Base-by-base conservation (phyloP, 1,284 basidiomycete species). In the Microbotryum saponariae region DNA sequence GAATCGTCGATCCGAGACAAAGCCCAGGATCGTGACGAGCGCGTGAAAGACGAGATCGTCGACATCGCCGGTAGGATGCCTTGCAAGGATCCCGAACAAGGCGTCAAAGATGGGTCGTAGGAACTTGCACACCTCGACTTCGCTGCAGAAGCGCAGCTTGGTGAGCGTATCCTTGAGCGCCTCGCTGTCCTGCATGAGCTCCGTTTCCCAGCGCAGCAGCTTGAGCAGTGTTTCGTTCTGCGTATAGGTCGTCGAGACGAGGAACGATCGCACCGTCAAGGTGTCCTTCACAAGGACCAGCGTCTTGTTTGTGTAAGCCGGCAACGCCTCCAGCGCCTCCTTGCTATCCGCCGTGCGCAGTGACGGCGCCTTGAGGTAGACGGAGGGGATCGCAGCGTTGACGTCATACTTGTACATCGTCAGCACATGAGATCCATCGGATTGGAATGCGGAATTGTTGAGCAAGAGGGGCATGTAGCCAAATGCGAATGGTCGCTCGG, bases 1-100 rank as follows among this genome's bases (percentile, higher is more conserved):
- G 80, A 97, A 96, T n/a, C 92, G 83, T 29, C 93, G 84, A 76
- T 97, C 93, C 71, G 91, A 88, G 18, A 91, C 85, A 66, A 97
- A 93, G 2, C 66, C 65, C 16, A 77, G 83, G 2, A 97, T 86
- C 4, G 86, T 91, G 59, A 97, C 88, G 18, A 98, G 81, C 2
- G 89, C 88, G 70, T 89, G 87, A 80, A 97, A 96, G 8, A 94
- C 87, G 20, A 91, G 79, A 64, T 85, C 81, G 71, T 97, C 90
- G 76, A 96, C 82, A 71, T 92, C 87, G 45, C 86, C 85, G 20
- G 79, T 77, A 63, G 85, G 82, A 70, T 93, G 93, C 66, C 80
- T 81, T 21, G 80, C 77, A 53, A 97, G 80, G 66, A 97, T 91
- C 20, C 84, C 87, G 74, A 98, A 97, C 10, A 98, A 82, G 0